Evolutionary conservation across 2,329 filamentous ascomycete species (phyloP), one percentile per base, ranked within the genome.

Genomic region (Trichoderma brevicompactum): DNA sequence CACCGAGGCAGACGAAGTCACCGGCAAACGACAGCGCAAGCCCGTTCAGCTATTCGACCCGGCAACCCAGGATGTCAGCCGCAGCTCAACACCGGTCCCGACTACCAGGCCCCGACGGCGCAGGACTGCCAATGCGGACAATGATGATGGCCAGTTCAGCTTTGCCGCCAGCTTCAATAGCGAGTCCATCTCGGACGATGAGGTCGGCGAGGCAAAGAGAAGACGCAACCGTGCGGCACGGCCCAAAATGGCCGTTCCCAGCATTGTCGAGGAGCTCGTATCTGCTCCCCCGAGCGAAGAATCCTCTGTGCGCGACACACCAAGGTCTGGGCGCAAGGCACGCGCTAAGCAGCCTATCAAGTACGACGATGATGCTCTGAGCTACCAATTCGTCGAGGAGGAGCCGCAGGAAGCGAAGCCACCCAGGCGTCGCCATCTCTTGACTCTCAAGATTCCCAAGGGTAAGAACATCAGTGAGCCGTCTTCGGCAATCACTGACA

Each of bases 11-110:
- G 79, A 79, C 1, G 78, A 83, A 28, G 76, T 83, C 3, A 79
- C 80, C 10, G 83, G 83, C 52, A 87, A 87, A 72, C 79, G 85
- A 34, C 77, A 78, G n/a, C 79, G 84, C 60, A 85, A 83, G 70
- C 80, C 83, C 1, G 81, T 84, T 2, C 79, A 79, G 55, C 69
- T 82, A 9, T 82, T 83, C 49, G 83, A 85, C 50, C 82, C 82
- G 43, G 80, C 83, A 40, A 78, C 80, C 63, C 80, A 84, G 66
- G 80, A 83, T 46, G 74, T 77, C 59, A 86, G 84, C 69, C 81
- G 84, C 67, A 80, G 81, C 65, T 80, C 81, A 3, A 87, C 83
- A 12, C 85, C 85, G 1, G 79, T 73, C 7, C 75, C 70, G 7
- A 71, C 74, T 1, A 71, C 74, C 3, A 70, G 74, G 7, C 71